Base-by-base conservation (phyloP, 176 grass and related monocot species). In the Pontederia crassipes region DNA sequence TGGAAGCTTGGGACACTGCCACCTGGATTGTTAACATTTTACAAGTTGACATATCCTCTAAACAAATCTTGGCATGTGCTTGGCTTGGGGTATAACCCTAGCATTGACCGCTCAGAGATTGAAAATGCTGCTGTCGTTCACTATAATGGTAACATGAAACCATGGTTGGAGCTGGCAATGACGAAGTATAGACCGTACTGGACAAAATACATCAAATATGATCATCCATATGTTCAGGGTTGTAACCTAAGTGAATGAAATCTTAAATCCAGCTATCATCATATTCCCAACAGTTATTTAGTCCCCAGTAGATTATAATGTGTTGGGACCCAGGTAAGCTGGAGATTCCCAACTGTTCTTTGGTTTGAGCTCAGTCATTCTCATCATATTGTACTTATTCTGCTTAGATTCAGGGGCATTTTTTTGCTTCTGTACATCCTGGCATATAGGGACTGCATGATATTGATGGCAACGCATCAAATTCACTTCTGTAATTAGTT, bases 171-270 rank as follows among this genome's bases (percentile, higher is more conserved):
- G 70, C 68, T 85, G 24, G 73, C 77, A 20, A 85, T 85, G 82
- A 85, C 69, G 9, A 80, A 80, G 69, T 80, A 80, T 45, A 29
- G 77, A 45, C 55, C 77, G 28, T 85, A 80, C 77, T 85, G 82
- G 82, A 77, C 73, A 17, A 77, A 85, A 55, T 80, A 77, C 69
- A 80, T 80, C 64, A 77, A 80, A 35, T 80, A 80, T 16, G 64
- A 85, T 15, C 82, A 85, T 14, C 66, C 73, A 2, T 80, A 74
- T 24, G 47, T 85, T 28, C 53, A 46, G 6, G 77, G 73, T 35
- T 85, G 82, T 73, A 80, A 85, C 69, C 75, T 80, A 49, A 85
- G 63, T 55, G 77, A 85, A 59, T 85, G 80, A 71, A 12, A 28
- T 28, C 11, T 28, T 18, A 59, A 28, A 28, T 4, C 11, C 13